Conservation (phyloP, 2,329 filamentous ascomycete genomes). For the Aspergillus chevalieri region DNA sequence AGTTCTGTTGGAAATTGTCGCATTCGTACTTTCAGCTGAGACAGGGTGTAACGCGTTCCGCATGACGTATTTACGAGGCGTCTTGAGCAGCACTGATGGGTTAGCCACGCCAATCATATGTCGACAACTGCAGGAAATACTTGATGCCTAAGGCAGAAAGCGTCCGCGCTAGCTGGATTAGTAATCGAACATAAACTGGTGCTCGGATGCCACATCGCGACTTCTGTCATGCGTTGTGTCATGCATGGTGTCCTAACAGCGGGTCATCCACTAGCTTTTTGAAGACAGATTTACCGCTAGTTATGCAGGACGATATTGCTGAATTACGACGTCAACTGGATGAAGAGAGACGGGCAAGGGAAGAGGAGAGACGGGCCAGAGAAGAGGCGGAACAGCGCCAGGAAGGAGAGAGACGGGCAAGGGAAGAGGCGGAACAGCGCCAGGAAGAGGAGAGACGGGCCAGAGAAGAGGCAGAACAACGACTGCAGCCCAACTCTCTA, state of each 20-base stretch:
- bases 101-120: background rate
- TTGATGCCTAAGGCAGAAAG: background rate
- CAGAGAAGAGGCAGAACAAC: conserved; percentile 12
- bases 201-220: background rate
- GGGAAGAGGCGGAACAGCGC: too few relatives aligned
- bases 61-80: background rate
- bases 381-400: conserved; percentile 1
- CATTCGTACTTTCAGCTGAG: background rate
- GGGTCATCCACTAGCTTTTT: background rate
- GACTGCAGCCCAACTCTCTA: conserved; percentile 14
- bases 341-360: conserved; percentile 5
- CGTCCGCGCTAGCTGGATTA: background rate
- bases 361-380: background rate
- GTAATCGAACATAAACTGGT: background rate
- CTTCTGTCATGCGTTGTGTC: background rate
- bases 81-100: background rate
- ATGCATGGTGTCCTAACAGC: background rate
- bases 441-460: background rate
- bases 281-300: background rate
- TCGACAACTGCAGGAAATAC: too few relatives aligned
- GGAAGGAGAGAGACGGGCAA: too few relatives aligned
- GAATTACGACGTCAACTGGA: conserved; percentile 1
- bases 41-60: background rate
- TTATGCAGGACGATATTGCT: background rate
- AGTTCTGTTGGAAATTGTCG: background rate